Conservation (phyloP, 768 basidiomycete species). For the Tubosaeta brunneosetosa region DNA sequence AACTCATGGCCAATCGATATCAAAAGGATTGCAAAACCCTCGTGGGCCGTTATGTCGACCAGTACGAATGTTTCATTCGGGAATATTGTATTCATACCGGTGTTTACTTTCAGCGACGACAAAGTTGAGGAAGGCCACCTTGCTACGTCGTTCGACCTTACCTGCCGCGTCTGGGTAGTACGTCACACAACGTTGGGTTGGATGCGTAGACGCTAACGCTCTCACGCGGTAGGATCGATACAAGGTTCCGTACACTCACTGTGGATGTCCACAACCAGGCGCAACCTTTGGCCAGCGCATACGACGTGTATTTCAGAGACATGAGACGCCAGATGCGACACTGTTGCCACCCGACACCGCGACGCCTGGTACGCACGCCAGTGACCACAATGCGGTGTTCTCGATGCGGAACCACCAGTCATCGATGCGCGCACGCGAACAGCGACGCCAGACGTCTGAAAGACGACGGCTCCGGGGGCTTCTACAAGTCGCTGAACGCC, state of each 20-base stretch:
- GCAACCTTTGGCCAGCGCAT: conserved; percentile 43
- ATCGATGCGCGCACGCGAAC: conserved; percentile 9
- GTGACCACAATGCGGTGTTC: conserved; percentile 49
- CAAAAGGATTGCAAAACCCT: conserved; percentile 34
- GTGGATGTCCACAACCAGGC: conserved; percentile 51
- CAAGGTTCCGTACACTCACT: conserved; percentile 49
- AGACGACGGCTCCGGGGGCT: conserved; percentile 4
- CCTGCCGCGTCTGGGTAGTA: conserved; percentile 44
- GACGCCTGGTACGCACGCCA: conserved; percentile 45
- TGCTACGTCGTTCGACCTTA: conserved; percentile 44
- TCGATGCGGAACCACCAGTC: conserved; percentile 18
- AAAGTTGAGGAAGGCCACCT: conserved; percentile 45
- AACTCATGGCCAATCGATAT: conserved; percentile 45
- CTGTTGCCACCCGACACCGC: conserved; percentile 34
- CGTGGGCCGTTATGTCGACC: conserved; percentile 48
- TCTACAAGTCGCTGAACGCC: background rate
- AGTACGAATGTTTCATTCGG: conserved; percentile 22
- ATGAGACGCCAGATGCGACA: conserved; percentile 5
- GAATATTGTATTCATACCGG: background rate
- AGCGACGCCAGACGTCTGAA: conserved; percentile 4
- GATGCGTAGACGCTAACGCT: background rate
- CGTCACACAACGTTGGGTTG: conserved; percentile 1
- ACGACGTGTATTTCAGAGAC: conserved; percentile 19
- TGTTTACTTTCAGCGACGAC: conserved; percentile 38
- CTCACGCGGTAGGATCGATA: conserved; percentile 37